Base-by-base conservation (phyloP, 1,284 basidiomycete genomes). In the Naganishia sp. region DNA sequence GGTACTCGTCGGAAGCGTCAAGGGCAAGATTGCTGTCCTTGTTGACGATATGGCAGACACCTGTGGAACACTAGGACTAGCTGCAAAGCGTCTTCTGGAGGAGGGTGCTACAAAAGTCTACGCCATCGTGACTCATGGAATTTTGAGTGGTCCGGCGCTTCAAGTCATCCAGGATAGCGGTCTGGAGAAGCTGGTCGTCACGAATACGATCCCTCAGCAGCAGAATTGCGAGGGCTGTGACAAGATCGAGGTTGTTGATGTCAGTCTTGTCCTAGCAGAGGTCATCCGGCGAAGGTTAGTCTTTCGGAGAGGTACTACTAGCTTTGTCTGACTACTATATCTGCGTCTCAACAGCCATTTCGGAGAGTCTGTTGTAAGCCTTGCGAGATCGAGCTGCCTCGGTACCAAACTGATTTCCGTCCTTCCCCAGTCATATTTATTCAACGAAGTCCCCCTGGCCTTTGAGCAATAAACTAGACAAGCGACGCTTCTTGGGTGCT, bases 11-110 rank as follows among this genome's bases (percentile, higher is more conserved):
- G 96, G 96, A 6, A 87, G 90, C 74, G 94, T 95, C 70, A 87
- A 87, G 74, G 93, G 88, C 79, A 99, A 99, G 82, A 85, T 89
- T 50, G 96, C 95, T 65, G 92, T 99, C 70, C 84, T 99, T n/a
- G 94, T 99, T 60, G 96, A 99, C 84, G 96, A 99, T 82, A 99
- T 99, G 96, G 94, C 96, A 60, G 96, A 99, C 80, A 99, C 96
- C 49, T 99, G 96, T 77, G 96, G 96, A 50, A 99, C 96, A 66
- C 85, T 99, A 64, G 94, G 92, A 72, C 84, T 97, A 46, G 96
- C 96, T 1, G 90, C 96, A 3, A 83, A 87, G 70, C 91, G 95
- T 74, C 85, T 99, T 50, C 82, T 89, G 54, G 93, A 98, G 76
- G 92, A 92, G 10, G 96, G 96, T 2, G 95, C 94, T 13, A 80